Percentiles rank a stretch among this genome's conserved stretches.
phyloP scores from a whole-genome alignment of 768 basidiomycete genomes.

The Tulasnella calospora region DNA sequence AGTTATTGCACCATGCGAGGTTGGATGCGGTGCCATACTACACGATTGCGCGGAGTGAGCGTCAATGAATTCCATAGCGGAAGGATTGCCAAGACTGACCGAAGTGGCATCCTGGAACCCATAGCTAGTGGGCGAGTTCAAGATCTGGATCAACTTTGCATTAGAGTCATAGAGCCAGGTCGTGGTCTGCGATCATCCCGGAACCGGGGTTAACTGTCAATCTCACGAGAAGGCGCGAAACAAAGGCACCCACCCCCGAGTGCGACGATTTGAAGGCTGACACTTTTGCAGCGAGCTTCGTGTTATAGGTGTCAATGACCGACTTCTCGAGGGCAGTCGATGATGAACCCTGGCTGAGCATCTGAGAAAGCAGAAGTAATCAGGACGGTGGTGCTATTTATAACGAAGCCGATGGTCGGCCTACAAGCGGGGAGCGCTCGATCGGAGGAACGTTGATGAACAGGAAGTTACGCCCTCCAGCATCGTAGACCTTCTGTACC shows the following conservation, averaged over 20 bases:
- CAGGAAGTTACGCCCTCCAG: slow-evolving; percentile 59
- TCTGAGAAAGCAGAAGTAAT: not conserved
- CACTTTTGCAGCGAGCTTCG: slow-evolving; percentile 41
- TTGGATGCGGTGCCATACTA: slow-evolving; percentile 21
- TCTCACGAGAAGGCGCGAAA: not conserved
- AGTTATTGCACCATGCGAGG: slow-evolving; percentile 25
- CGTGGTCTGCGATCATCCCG: slow-evolving; percentile 35
- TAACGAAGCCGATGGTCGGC: slow-evolving; percentile 20
- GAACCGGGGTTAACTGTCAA: not conserved
- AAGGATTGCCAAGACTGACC: slow-evolving; percentile 23
- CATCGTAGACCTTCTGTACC: slow-evolving; percentile 38
- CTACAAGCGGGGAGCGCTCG: slow-evolving; percentile 53
- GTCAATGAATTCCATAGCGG: not conserved
- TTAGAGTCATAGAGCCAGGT: slow-evolving; percentile 52
- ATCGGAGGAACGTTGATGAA: slow-evolving; percentile 60
- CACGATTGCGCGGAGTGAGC: not conserved
- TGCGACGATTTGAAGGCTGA: slow-evolving; percentile 44
- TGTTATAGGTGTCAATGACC: not conserved
- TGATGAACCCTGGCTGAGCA: not conserved
- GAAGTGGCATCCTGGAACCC: slow-evolving; percentile 54
- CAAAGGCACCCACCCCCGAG: slow-evolving; percentile 33
- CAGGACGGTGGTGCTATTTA: not conserved
- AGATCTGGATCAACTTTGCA: slow-evolving; percentile 46
- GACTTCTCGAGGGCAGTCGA: not conserved
- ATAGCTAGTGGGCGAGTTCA: slow-evolving; percentile 47